Evolutionary conservation across 129 eudicot genomes (phyloP).

Genomic region (Artemisia annua): DNA sequence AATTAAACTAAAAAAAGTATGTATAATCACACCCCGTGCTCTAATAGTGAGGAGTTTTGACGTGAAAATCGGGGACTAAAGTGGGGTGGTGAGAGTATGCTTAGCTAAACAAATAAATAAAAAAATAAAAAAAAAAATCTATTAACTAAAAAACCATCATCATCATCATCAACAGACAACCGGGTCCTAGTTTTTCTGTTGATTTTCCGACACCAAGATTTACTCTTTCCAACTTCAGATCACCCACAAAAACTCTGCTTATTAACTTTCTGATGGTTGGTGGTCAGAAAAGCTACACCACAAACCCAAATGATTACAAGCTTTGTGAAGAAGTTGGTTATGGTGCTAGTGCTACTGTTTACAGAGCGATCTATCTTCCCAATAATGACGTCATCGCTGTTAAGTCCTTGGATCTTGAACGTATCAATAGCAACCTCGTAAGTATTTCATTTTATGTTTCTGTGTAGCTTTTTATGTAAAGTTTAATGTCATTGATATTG

Average conservation of each 20-base stretch:
- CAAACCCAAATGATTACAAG: slow-evolving; percentile 66
- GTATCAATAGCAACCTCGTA: slow-evolving; percentile 89
- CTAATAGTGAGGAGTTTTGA: too few relatives aligned
- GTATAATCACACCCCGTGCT: too few relatives aligned
- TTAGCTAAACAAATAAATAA: too few relatives aligned
- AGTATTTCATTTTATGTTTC: neutral
- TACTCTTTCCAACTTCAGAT: slow-evolving; percentile 27
- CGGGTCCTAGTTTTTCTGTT: too few relatives aligned
- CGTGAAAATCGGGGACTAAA: too few relatives aligned
- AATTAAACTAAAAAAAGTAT: too few relatives aligned
- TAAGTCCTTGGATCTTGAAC: slow-evolving; percentile 99
- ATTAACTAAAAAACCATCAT: too few relatives aligned
- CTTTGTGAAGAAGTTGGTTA: slow-evolving; percentile 85
- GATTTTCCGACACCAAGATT: neutral
- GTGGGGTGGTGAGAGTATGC: too few relatives aligned
- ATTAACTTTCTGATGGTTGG: slow-evolving; percentile 34
- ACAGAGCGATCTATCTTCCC: slow-evolving; percentile 85
- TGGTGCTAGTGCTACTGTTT: slow-evolving; percentile 95
- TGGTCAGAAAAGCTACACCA: slow-evolving; percentile 50
- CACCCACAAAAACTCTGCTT: neutral
- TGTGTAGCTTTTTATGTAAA: neutral
- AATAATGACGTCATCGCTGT: slow-evolving; percentile 79
- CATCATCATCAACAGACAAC: too few relatives aligned
- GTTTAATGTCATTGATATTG: slow-evolving; percentile 14
- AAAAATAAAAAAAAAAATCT: too few relatives aligned